A percentile compares a stretch with the other conserved stretches of the same genome.
These are phyloP conservation scores for Apophysomyces variabilis DNA, from an alignment of 371 early-diverging fungal species.

Conservation along the genomic window DNA sequence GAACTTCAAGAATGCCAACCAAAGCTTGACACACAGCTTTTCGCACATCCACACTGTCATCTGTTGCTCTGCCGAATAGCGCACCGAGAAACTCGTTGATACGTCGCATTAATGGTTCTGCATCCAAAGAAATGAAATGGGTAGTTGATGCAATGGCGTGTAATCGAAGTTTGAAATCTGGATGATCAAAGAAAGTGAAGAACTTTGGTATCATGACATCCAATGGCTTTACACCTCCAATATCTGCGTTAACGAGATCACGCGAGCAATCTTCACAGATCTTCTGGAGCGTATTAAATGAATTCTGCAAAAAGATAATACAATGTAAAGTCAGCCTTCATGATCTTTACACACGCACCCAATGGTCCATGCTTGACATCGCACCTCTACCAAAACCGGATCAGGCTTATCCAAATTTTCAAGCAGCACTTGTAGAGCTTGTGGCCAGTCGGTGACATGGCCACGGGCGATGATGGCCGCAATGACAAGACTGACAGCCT, in stretches of 20 bases:
- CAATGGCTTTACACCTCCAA: slow-evolving; percentile 75
- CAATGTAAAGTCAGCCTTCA: no score
- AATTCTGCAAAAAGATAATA: slow-evolving; percentile 58
- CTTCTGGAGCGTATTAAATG: slow-evolving; percentile 85
- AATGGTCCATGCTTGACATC: slow-evolving; percentile 1
- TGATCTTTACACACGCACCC: no score
- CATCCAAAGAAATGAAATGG: slow-evolving; percentile 78
- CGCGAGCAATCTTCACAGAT: slow-evolving; percentile 91
- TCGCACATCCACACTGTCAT: slow-evolving; percentile 80
- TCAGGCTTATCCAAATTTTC: slow-evolving; percentile 73
- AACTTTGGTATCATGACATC: slow-evolving; percentile 87
- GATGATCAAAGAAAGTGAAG: slow-evolving; percentile 78
- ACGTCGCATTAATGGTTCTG: slow-evolving; percentile 72
- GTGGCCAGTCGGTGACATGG: slow-evolving; percentile 80
- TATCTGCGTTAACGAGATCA: slow-evolving; percentile 70
- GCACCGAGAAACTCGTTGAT: slow-evolving; percentile 77
- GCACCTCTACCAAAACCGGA: slow-evolving; percentile 77
- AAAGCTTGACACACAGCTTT: slow-evolving; percentile 93
- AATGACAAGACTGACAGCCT: slow-evolving; percentile 68
- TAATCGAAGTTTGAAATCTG: slow-evolving; percentile 73
- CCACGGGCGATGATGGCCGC: slow-evolving; percentile 80
- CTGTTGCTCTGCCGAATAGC: slow-evolving; percentile 82
- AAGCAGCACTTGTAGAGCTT: slow-evolving; percentile 78
- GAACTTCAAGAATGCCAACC: slow-evolving; percentile 83
- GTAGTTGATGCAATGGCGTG: slow-evolving; percentile 79